phyloP scores from a whole-genome alignment of 1,139 yeast genomes.

The Candida pseudoviswanathii region DNA sequence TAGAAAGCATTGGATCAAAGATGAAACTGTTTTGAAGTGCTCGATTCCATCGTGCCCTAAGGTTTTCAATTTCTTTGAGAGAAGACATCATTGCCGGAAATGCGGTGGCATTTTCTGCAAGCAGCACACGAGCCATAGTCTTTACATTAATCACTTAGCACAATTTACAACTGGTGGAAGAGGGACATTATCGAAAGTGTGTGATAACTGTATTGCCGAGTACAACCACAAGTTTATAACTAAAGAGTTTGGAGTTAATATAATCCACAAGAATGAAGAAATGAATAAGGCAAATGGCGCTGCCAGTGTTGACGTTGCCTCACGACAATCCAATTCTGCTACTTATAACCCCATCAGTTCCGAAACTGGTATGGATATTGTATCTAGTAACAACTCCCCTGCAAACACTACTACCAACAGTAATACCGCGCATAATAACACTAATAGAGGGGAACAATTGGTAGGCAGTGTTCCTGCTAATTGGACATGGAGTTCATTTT shows the following conservation, averaged over 20 bases:
- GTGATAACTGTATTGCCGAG: constrained; percentile 71
- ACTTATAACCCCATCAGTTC: background rate
- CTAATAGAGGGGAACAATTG: constrained; percentile 28
- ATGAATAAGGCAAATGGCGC: background rate
- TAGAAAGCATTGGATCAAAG: constrained; percentile 78
- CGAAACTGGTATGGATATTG: background rate
- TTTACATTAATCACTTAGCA: constrained; percentile 68
- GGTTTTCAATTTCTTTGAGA: constrained; percentile 71
- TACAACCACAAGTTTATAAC: constrained; percentile 54
- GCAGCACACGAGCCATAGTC: constrained; percentile 56
- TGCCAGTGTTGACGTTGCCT: background rate
- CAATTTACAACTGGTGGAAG: constrained; percentile 75
- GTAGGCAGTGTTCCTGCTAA: constrained; percentile 71
- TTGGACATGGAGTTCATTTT: constrained; percentile 79
- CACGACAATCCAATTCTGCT: constrained; percentile 1
- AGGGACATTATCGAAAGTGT: constrained; percentile 76
- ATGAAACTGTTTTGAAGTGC: constrained; percentile 63
- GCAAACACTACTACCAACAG: background rate
- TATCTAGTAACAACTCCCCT: background rate
- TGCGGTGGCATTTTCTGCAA: constrained; percentile 93
- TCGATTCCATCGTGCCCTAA: constrained; percentile 58
- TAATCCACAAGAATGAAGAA: constrained; percentile 4
- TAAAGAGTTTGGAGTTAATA: constrained; percentile 41
- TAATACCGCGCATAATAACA: background rate
- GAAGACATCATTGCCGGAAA: constrained; percentile 92